Base-by-base conservation (phyloP, 495 filamentous ascomycete genomes). In the Cercophora sp. region DNA sequence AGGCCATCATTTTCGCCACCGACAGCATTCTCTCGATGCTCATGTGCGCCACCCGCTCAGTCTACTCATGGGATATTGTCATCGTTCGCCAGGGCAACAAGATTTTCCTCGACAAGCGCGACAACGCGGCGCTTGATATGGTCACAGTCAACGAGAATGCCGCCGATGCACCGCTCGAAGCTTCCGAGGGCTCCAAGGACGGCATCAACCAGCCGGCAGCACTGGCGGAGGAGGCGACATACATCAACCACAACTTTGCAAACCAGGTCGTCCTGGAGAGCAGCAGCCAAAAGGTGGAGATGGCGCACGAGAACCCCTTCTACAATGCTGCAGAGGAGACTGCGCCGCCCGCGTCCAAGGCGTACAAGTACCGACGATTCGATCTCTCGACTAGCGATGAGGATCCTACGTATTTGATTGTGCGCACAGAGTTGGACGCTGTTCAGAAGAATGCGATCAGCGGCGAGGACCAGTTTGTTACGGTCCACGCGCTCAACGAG, bases 241-340 rank as follows among this genome's bases (percentile, higher is more conserved):
- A 95, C 76, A 98, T 98, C 85, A 98, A 97, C 80, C 91, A 97
- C 80, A 95, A 96, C 76, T 97, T 98, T 64, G 86, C 89, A 31
- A 85, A 93, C 69, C 93, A 97, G 78, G 88, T 89, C 44, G 89
- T 97, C 52, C 69, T 82, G 56, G 93, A 98, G 75, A 85, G 76
- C 55, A 70, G 79, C 62, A n/a, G n/a, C n/a, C n/a, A n/a, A n/a
- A 95, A 92, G 76, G 77, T 89, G 57, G 79, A 88, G 52, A 89
- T 96, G 79, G 60, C 80, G 20, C 76, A 96, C 74, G 86, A 89
- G 56, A 96, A 98, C 75, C 93, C 93, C 54, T 98, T 98, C 83
- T 96, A 98, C 79, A 96, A 92, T 72, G 80, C 89, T 29, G 77
- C 85, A 9, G 90, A 93, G 65, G 94, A 97, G 74, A 88, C 85